phyloP scores from a whole-genome alignment of 1,139 yeast genomes.

The Lodderomyces margitis region DNA sequence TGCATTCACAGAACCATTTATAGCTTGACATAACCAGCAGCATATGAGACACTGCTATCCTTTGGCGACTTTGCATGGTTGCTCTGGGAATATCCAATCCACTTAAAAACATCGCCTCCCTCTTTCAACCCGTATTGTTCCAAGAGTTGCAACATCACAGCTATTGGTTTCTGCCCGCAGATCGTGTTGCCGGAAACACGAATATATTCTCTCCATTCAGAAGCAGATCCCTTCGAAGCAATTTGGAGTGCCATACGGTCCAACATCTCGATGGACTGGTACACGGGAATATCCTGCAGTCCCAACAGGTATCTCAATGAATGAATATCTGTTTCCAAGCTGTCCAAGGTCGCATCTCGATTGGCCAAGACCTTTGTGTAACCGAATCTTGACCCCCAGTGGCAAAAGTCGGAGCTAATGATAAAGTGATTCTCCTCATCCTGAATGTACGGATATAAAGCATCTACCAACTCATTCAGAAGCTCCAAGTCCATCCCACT shows the following conservation, averaged over 20 bases:
- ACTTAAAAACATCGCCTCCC: constrained; percentile 38
- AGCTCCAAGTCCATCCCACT: constrained; percentile 55
- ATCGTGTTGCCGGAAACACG: constrained; percentile 77
- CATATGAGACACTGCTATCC: constrained; percentile 89
- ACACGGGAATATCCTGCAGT: constrained; percentile 42
- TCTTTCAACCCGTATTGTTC: constrained; percentile 23
- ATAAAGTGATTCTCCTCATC: constrained; percentile 67
- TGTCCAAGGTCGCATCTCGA: constrained; percentile 16
- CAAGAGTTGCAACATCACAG: constrained; percentile 55
- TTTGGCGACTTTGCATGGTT: constrained; percentile 43
- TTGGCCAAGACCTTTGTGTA: constrained; percentile 58
- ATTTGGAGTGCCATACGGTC: constrained; percentile 71
- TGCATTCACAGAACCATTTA: not conserved
- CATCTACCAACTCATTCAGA: constrained; percentile 45
- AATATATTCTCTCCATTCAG: constrained; percentile 68
- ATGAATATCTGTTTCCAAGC: constrained; percentile 17
- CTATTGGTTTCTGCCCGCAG: constrained; percentile 88
- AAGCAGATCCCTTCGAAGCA: constrained; percentile 52
- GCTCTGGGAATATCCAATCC: constrained; percentile 88
- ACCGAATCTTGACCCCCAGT: constrained; percentile 86
- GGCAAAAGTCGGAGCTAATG: constrained; percentile 90
- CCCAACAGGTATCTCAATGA: constrained; percentile 16
- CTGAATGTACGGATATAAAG: constrained; percentile 53
- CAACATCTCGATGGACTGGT: constrained; percentile 67
- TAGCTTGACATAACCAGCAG: constrained; percentile 63